These are phyloP conservation scores for Solanum sejunctum DNA, from an alignment of 257 asterid species.

Conservation along the genomic window DNA sequence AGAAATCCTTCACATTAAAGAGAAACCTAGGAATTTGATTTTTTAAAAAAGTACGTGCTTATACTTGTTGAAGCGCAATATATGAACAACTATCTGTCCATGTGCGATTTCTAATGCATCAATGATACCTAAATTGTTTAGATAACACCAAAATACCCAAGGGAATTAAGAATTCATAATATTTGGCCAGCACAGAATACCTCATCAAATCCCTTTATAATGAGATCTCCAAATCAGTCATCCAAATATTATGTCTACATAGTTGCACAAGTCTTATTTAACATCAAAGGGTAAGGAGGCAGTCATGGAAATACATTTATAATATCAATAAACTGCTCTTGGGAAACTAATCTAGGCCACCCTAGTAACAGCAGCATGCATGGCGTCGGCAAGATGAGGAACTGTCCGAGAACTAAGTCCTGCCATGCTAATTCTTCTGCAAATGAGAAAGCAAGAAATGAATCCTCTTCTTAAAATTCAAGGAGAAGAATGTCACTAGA, in stretches of 20 bases:
- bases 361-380: slow-evolving; percentile 59
- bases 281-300: background rate
- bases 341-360: slow-evolving; percentile 16
- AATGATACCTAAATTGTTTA: background rate
- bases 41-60: background rate
- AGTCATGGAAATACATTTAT: background rate
- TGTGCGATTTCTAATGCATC: background rate
- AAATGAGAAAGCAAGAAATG: background rate
- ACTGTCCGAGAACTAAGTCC: slow-evolving; percentile 65
- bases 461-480: background rate
- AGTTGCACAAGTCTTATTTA: background rate
- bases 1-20: background rate
- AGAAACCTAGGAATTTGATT: background rate
- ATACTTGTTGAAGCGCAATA: background rate
- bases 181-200: background rate
- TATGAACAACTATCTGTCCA: background rate
- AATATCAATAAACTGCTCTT: background rate
- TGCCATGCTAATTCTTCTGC: slow-evolving; percentile 92
- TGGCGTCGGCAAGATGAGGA: slow-evolving; percentile 74
- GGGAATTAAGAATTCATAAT: background rate
- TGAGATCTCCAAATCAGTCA: background rate
- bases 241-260: background rate
- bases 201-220: background rate
- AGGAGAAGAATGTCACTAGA: background rate
- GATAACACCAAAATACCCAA: background rate